Evolutionary conservation across 257 asterid species (phyloP).

Genomic region (Cruciata laevipes): DNA sequence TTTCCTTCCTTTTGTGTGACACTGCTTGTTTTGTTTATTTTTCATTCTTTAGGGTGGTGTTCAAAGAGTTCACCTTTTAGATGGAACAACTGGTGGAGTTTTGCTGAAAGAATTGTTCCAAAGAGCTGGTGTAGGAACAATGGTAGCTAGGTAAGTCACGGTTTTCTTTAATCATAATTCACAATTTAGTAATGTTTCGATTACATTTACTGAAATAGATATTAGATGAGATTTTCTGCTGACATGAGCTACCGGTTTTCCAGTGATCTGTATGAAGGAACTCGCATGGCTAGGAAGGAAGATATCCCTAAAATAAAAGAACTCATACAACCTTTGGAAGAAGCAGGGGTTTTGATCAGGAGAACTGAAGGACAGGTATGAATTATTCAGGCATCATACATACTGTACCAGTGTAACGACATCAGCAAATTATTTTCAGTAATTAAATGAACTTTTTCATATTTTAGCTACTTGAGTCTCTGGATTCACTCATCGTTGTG

Average conservation of each 20-base stretch:
- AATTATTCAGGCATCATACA: slow-evolving; percentile 1
- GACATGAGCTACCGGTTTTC: slow-evolving; percentile 15
- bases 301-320: slow-evolving; percentile 73
- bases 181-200: not conserved
- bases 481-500: slow-evolving; percentile 61
- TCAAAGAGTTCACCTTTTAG: slow-evolving; percentile 87
- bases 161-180: not conserved
- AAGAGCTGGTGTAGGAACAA: slow-evolving; percentile 93
- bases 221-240: slow-evolving; percentile 5
- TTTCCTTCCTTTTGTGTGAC: not conserved
- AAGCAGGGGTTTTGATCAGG: slow-evolving; percentile 72
- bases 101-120: slow-evolving; percentile 80
- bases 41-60: slow-evolving; percentile 73
- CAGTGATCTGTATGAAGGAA: slow-evolving; percentile 98
- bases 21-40: not conserved
- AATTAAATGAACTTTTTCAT: not conserved
- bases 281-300: slow-evolving; percentile 63
- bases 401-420: not conserved
- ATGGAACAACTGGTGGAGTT: slow-evolving; percentile 90
- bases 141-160: slow-evolving; percentile 80
- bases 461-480: slow-evolving; percentile 52
- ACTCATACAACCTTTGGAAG: slow-evolving; percentile 76
- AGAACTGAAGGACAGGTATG: slow-evolving; percentile 82
- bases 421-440: slow-evolving; percentile 7
- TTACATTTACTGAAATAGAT: not conserved